Evolutionary conservation across 208 protist species (phyloP).

Genomic region (Leishmania braziliensis): DNA sequence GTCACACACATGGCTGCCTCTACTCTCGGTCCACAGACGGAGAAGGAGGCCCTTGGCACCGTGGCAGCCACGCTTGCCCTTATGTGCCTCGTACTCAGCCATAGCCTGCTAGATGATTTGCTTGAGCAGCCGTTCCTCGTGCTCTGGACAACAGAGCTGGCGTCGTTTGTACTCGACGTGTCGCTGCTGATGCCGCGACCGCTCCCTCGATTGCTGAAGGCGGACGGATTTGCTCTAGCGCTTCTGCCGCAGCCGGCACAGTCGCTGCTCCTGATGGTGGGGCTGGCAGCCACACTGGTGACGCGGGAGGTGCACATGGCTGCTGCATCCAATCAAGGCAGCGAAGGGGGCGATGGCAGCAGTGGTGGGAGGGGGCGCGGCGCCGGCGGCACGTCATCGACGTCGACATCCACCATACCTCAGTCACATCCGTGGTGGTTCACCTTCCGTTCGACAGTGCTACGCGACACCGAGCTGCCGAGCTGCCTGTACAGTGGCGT

Average conservation of each 20-base stretch:
- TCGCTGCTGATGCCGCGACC: conserved; percentile 40
- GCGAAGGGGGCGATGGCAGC: neutral
- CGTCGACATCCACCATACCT: no score
- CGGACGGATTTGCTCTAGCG: conserved; percentile 40
- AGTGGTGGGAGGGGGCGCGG: neutral
- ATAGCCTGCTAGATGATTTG: conserved; percentile 37
- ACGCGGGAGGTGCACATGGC: conserved; percentile 36
- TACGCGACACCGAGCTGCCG: conserved; percentile 50
- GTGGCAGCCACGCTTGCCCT: conserved; percentile 44
- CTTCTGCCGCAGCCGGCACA: conserved; percentile 46
- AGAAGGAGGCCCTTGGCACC: conserved; percentile 40
- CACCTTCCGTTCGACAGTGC: conserved; percentile 43
- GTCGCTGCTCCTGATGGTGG: conserved; percentile 55
- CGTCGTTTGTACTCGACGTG: conserved; percentile 50
- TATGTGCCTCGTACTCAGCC: conserved; percentile 36
- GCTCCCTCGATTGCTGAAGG: conserved; percentile 39
- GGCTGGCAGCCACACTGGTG: conserved; percentile 49
- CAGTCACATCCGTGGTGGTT: conserved; percentile 52
- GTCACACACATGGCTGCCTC: neutral
- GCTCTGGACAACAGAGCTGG: conserved; percentile 48
- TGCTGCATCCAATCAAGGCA: neutral
- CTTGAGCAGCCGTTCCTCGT: conserved; percentile 29
- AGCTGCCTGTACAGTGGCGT: conserved; percentile 40
- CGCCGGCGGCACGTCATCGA: neutral
- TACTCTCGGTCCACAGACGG: neutral